Evolutionary conservation across 2,329 filamentous ascomycete genomes (phyloP).

Genomic region (Plenodomus lindquistii): DNA sequence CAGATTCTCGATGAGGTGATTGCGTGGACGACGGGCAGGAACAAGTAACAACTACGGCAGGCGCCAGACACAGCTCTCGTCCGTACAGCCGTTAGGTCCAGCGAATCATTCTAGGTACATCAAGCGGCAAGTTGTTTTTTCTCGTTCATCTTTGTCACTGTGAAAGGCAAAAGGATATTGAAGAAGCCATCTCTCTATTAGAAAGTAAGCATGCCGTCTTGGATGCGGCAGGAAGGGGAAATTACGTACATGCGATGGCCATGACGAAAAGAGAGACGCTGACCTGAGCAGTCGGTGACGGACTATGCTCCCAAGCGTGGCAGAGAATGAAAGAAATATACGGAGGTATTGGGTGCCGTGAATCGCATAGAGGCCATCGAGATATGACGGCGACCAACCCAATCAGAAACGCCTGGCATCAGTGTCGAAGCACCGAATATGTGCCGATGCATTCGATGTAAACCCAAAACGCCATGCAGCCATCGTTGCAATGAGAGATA

Average conservation of each 20-base stretch:
- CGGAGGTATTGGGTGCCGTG: conserved; percentile 39
- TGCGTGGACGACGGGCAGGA: not conserved
- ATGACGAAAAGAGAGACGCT: conserved; percentile 51
- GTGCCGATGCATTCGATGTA: conserved; percentile 46
- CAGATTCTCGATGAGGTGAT: conserved; percentile 1
- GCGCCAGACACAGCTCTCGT: conserved; percentile 14
- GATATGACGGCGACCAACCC: conserved; percentile 30
- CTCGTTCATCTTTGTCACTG: conserved; percentile 48
- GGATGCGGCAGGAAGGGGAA: conserved; percentile 45
- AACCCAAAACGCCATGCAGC: conserved; percentile 45
- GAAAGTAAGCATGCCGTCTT: conserved; percentile 47
- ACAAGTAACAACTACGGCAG: conserved; percentile 20
- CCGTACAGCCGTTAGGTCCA: conserved; percentile 12
- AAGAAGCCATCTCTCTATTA: conserved; percentile 48
- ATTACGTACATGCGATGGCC: conserved; percentile 51
- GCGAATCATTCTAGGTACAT: conserved; percentile 32
- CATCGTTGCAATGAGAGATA: conserved; percentile 33
- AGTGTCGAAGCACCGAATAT: conserved; percentile 35
- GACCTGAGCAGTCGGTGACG: conserved; percentile 41
- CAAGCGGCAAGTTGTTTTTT: conserved; percentile 30
- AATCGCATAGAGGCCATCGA: conserved; percentile 37
- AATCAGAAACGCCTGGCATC: conserved; percentile 45
- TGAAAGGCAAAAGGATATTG: conserved; percentile 33
- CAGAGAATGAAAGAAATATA: conserved; percentile 29
- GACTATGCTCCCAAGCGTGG: conserved; percentile 38